Percentiles rank a stretch among this genome's conserved stretches.
phyloP scores from a whole-genome alignment of 306 rosid species.

The Rosa persica region DNA sequence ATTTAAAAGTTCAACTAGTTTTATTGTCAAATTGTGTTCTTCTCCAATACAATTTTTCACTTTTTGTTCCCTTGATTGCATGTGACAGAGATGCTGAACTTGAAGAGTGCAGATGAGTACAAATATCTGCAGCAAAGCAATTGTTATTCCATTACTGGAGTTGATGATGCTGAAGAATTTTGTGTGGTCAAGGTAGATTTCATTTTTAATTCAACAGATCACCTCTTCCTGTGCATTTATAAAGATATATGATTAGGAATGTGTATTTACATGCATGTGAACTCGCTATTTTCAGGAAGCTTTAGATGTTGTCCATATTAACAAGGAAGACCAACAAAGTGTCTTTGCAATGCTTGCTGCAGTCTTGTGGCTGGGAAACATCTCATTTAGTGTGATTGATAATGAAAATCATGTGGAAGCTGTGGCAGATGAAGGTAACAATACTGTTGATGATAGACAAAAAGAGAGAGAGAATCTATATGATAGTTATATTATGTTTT shows the following conservation, averaged over 20 bases:
- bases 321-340: conserved; percentile 80
- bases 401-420: conserved; percentile 92
- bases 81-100: conserved; percentile 70
- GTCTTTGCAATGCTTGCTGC: conserved; percentile 99
- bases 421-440: conserved; percentile 81
- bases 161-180: conserved; percentile 90
- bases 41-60: background rate
- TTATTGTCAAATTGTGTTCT: background rate
- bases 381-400: conserved; percentile 75
- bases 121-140: conserved; percentile 84
- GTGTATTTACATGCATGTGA: conserved; percentile 28
- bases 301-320: conserved; percentile 83
- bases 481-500: background rate
- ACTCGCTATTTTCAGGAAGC: conserved; percentile 71
- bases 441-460: conserved; percentile 14
- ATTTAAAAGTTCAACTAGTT: background rate
- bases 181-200: conserved; percentile 62
- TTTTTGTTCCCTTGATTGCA: conserved; percentile 30
- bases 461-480: background rate
- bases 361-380: conserved; percentile 95
- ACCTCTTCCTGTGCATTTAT: background rate
- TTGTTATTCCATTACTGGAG: conserved; percentile 73
- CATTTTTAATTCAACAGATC: conserved; percentile 7
- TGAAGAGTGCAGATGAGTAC: conserved; percentile 67
- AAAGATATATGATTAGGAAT: conserved; percentile 9